Conservation (phyloP, 768 basidiomycete species). For the Cubamyces sp. region DNA sequence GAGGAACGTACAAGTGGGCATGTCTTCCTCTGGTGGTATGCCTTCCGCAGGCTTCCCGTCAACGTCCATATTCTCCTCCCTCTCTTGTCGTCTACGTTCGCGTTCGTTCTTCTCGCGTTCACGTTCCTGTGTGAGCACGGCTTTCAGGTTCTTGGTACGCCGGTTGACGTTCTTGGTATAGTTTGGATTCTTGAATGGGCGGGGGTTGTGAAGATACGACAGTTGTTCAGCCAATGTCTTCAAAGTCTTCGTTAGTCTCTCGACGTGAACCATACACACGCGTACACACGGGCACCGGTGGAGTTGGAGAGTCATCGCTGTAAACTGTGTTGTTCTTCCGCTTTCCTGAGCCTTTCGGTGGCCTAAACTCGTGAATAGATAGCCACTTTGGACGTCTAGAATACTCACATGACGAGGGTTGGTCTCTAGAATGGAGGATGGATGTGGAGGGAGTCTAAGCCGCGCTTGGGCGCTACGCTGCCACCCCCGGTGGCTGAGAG, state of each 20-base stretch:
- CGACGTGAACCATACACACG: neutral
- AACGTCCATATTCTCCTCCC: constrained; percentile 61
- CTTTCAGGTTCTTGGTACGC: constrained; percentile 79
- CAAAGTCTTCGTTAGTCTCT: neutral
- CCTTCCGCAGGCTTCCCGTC: constrained; percentile 44
- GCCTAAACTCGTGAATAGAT: constrained; percentile 29
- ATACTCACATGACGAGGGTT: neutral
- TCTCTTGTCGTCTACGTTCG: constrained; percentile 57
- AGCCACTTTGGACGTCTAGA: no score
- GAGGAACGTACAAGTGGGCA: constrained; percentile 65
- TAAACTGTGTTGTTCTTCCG: constrained; percentile 31
- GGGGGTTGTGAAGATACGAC: constrained; percentile 68
- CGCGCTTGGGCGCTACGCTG: neutral
- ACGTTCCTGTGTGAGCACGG: constrained; percentile 75
- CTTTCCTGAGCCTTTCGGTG: constrained; percentile 40
- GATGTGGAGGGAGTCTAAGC: neutral
- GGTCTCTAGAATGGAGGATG: neutral
- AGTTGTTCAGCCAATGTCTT: constrained; percentile 76
- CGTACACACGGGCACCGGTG: constrained; percentile 35
- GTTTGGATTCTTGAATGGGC: constrained; percentile 77
- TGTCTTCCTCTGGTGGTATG: constrained; percentile 53
- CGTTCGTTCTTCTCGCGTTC: constrained; percentile 74
- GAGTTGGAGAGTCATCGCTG: constrained; percentile 37
- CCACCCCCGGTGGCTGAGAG: no score
- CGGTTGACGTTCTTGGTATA: constrained; percentile 74